Evolutionary conservation across 2,329 filamentous ascomycete genomes (phyloP), one percentile per base, ranked within the genome.

Genomic region (Ascosphaera acerosa): DNA sequence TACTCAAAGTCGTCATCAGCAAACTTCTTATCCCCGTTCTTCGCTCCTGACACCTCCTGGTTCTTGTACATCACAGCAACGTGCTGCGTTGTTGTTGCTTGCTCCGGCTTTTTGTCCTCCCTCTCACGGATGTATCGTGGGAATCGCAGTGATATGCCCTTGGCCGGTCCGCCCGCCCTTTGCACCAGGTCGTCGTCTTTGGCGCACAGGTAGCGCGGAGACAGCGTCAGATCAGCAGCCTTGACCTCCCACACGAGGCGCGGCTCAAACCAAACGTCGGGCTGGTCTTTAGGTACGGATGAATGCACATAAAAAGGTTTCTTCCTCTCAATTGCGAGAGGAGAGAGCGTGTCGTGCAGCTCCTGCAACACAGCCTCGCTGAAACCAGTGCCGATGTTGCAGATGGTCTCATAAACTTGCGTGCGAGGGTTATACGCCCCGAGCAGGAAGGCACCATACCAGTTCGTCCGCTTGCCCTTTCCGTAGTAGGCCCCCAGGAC

Each of bases 1-100:
- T 97, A 97, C 59, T 97, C 87, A 54, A 92, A 97, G 51, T 94
- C 82, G 55, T 94, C 84, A 59, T 97, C 87, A 33, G 82, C 82
- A 30, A 72, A 63, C 3, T 78, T 77, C 0, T 74, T 76, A 57
- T 90, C 90, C 34, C 77, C 73, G 0, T 74, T 70, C 55, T 77
- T 81, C 37, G 59, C 80, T 61, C 87, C 89, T 9, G 67, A 58
- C 31, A 91, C 78, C 58, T 94, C 84, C 58, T 97, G 87, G 55
- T 77, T 82, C 40, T 72, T 64, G 55, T 94, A 97, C 84, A 97
- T 91, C 52, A 94, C 87, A 0, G 81, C 82, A 31, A 97, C 76
- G 54, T 87, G 77, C 31, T 71, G 62, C 37, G 71, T 78, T 19
- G 64, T 74, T 23, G 81, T 92, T 10, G 87, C 87, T 55, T 84